Evolutionary conservation across 805 yeast genomes (phyloP).

Genomic region (Metschnikowia shivogae): DNA sequence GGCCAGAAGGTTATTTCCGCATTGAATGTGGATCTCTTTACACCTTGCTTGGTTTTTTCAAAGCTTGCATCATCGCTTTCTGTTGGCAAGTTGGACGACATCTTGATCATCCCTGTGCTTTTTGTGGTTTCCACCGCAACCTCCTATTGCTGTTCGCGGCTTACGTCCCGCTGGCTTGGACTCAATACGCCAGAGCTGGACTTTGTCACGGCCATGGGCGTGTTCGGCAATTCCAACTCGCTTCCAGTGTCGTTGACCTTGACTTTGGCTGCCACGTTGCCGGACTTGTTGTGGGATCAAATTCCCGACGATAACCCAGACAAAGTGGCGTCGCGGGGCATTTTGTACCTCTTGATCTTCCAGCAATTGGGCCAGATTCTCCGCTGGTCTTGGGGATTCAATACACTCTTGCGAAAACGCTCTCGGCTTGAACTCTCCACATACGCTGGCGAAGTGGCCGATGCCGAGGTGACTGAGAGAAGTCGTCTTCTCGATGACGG

Average conservation of each 20-base stretch:
- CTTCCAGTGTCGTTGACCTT: slow-evolving; percentile 88
- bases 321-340: slow-evolving; percentile 74
- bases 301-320: slow-evolving; percentile 62
- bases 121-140: slow-evolving; percentile 79
- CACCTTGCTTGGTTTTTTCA: slow-evolving; percentile 90
- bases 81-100: slow-evolving; percentile 70
- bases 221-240: slow-evolving; percentile 93
- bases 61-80: slow-evolving; percentile 69
- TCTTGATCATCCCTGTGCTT: slow-evolving; percentile 79
- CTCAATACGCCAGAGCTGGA: slow-evolving; percentile 76
- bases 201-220: slow-evolving; percentile 95
- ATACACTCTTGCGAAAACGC: slow-evolving; percentile 57
- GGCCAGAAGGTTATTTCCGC: slow-evolving; percentile 76
- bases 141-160: slow-evolving; percentile 58
- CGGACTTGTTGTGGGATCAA: slow-evolving; percentile 73
- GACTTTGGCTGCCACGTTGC: slow-evolving; percentile 71
- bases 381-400: slow-evolving; percentile 88
- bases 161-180: slow-evolving; percentile 48
- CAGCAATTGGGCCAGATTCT: slow-evolving; percentile 81
- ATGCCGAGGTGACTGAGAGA: background rate
- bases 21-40: slow-evolving; percentile 85
- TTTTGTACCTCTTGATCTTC: slow-evolving; percentile 66
- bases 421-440: slow-evolving; percentile 30
- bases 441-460: slow-evolving; percentile 4
- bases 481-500: slow-evolving; percentile 5